A percentile compares a stretch with the other conserved stretches of the same genome.
phyloP scores from a whole-genome alignment of 2,329 filamentous ascomycete species.

The Epichloe gansuensis region DNA sequence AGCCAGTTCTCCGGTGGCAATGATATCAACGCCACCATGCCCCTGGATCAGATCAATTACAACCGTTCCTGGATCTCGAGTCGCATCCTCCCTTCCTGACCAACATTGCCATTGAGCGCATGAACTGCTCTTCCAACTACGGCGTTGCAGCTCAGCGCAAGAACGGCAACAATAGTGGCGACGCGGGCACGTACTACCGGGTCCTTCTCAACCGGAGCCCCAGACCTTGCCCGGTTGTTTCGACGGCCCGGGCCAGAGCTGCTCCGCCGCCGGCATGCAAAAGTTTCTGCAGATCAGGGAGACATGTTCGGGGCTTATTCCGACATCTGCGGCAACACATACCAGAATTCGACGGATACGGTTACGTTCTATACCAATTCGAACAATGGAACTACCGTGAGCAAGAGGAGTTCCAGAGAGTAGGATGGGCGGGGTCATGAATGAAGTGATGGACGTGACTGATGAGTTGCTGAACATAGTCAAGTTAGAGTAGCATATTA shows the following conservation, averaged over 20 bases:
- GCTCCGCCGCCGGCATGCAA: slow-evolving; percentile 27
- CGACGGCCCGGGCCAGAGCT: slow-evolving; percentile 32
- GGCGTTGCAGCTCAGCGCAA: not conserved
- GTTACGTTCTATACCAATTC: slow-evolving; percentile 21
- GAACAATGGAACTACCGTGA: slow-evolving; percentile 15
- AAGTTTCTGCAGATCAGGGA: slow-evolving; percentile 25
- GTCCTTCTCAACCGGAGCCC: slow-evolving; percentile 30
- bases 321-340: slow-evolving; percentile 24
- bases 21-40: slow-evolving; percentile 51
- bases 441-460: not conserved
- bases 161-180: not conserved
- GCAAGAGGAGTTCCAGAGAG: not conserved
- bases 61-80: slow-evolving; percentile 51
- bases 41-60: slow-evolving; percentile 48
- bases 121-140: slow-evolving; percentile 35
- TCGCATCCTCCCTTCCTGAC: slow-evolving; percentile 49
- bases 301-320: slow-evolving; percentile 29
- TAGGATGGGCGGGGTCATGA: not conserved
- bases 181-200: slow-evolving; percentile 24
- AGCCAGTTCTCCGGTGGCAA: slow-evolving; percentile 40
- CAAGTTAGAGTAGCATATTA: no score
- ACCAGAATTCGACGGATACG: slow-evolving; percentile 23
- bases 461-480: no score
- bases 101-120: slow-evolving; percentile 53
- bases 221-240: slow-evolving; percentile 29